These are phyloP conservation scores for Naumovozyma dairenensis DNA, from an alignment of 805 yeast species.

Conservation along the genomic window DNA sequence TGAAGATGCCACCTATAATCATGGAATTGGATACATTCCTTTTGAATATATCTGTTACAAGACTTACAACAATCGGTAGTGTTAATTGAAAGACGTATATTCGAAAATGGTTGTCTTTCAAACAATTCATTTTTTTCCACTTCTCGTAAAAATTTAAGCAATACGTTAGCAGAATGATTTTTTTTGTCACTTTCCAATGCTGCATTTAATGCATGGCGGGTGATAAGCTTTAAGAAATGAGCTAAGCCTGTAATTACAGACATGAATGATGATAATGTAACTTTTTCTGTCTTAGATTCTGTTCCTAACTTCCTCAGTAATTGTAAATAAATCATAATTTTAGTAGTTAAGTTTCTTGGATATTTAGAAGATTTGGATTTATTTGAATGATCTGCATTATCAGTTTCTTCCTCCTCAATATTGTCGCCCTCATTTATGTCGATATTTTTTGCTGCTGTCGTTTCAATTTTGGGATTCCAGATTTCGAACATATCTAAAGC, in stretches of 20 bases:
- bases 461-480: too few relatives aligned
- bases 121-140: slow-evolving; percentile 38
- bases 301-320: slow-evolving; percentile 54
- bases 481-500: slow-evolving; percentile 71
- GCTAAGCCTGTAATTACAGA: slow-evolving; percentile 85
- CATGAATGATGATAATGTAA: slow-evolving; percentile 49
- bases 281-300: slow-evolving; percentile 24
- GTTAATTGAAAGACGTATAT: slow-evolving; percentile 40
- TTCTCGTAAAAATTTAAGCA: slow-evolving; percentile 52
- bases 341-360: slow-evolving; percentile 82
- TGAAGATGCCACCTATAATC: slow-evolving; percentile 72
- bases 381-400: slow-evolving; percentile 2
- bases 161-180: slow-evolving; percentile 47
- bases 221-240: slow-evolving; percentile 78
- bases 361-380: slow-evolving; percentile 31
- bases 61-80: slow-evolving; percentile 68
- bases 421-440: too few relatives aligned
- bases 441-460: too few relatives aligned
- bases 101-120: slow-evolving; percentile 29
- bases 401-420: neutral
- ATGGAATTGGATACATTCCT: slow-evolving; percentile 54
- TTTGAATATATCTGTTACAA: slow-evolving; percentile 76
- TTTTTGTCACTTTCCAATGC: slow-evolving; percentile 60
- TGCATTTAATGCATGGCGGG: slow-evolving; percentile 68
- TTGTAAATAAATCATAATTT: slow-evolving; percentile 81